Conservation (phyloP, 2,329 filamentous ascomycete genomes). For the Metarhizium album region DNA sequence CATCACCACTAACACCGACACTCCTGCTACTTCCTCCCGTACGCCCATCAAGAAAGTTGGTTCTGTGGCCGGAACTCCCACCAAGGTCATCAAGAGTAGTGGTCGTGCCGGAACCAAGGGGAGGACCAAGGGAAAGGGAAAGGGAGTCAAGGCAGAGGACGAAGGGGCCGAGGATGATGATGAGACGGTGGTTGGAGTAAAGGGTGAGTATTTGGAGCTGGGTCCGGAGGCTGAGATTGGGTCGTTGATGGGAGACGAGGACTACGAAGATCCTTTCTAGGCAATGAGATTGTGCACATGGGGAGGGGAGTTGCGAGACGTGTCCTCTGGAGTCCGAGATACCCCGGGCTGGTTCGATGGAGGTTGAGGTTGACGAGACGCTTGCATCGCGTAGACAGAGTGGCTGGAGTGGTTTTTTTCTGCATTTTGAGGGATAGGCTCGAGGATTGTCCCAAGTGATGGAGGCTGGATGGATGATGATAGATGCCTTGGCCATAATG, state of each 20-base stretch:
- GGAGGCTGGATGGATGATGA: too few species aligned
- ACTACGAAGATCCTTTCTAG: not conserved
- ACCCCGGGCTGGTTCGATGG: not conserved
- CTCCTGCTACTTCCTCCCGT: slow-evolving; percentile 7
- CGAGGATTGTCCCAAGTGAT: too few species aligned
- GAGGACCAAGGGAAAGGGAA: slow-evolving; percentile 12
- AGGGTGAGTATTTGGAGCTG: slow-evolving; percentile 6
- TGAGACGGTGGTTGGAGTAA: slow-evolving; percentile 10
- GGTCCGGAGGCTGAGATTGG: not conserved
- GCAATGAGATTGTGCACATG: not conserved
- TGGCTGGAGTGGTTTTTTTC: too few species aligned
- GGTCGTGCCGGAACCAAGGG: slow-evolving; percentile 14
- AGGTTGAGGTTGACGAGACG: too few species aligned
- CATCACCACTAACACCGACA: slow-evolving; percentile 18
- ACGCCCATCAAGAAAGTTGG: slow-evolving; percentile 13
- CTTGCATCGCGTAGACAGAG: too few species aligned
- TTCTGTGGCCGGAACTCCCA: slow-evolving; percentile 10
- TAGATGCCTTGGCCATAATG: too few species aligned
- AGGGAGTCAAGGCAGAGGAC: slow-evolving; percentile 11
- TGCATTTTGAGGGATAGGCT: too few species aligned
- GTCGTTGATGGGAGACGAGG: not conserved
- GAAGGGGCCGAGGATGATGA: slow-evolving; percentile 10
- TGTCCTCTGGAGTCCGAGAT: not conserved
- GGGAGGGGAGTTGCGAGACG: not conserved
- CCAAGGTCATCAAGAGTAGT: slow-evolving; percentile 20